phyloP scores from a whole-genome alignment of 2,329 filamentous ascomycete genomes.

The Talaromyces verruculosus region DNA sequence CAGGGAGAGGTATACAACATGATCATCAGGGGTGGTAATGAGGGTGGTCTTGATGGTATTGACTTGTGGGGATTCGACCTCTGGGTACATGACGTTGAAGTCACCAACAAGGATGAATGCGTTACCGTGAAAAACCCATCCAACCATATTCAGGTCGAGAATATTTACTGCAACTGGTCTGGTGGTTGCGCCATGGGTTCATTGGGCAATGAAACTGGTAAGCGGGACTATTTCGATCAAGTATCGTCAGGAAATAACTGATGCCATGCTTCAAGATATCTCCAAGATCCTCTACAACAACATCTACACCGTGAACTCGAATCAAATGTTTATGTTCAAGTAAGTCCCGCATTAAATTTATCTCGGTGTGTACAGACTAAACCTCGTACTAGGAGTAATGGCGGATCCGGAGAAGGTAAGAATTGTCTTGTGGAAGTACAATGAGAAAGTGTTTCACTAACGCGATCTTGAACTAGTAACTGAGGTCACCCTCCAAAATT shows the following conservation, averaged over 20 bases:
- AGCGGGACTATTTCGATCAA: neutral
- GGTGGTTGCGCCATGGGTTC: conserved; percentile 18
- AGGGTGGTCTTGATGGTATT: conserved; percentile 46
- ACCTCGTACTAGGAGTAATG: conserved; percentile 8
- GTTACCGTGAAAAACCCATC: conserved; percentile 24
- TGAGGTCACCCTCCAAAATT: conserved; percentile 17
- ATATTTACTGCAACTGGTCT: conserved; percentile 21
- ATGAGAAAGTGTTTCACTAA: neutral
- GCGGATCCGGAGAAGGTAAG: conserved; percentile 17
- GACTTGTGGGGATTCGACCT: conserved; percentile 28
- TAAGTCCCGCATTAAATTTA: neutral
- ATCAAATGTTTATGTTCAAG: conserved; percentile 22
- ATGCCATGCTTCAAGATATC: conserved; percentile 7
- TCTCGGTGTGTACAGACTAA: neutral
- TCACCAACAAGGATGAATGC: conserved; percentile 26
- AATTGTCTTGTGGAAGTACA: neutral
- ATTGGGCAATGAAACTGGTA: conserved; percentile 11
- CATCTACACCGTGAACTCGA: conserved; percentile 17
- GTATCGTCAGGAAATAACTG: neutral
- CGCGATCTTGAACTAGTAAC: neutral
- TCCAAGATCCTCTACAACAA: conserved; percentile 18
- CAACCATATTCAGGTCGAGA: conserved; percentile 19
- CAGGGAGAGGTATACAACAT: conserved; percentile 57
- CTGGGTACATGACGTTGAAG: conserved; percentile 27
- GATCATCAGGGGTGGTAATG: conserved; percentile 52